Evolutionary conservation across 2,329 filamentous ascomycete species (phyloP).

Genomic region (Claviceps sp.): DNA sequence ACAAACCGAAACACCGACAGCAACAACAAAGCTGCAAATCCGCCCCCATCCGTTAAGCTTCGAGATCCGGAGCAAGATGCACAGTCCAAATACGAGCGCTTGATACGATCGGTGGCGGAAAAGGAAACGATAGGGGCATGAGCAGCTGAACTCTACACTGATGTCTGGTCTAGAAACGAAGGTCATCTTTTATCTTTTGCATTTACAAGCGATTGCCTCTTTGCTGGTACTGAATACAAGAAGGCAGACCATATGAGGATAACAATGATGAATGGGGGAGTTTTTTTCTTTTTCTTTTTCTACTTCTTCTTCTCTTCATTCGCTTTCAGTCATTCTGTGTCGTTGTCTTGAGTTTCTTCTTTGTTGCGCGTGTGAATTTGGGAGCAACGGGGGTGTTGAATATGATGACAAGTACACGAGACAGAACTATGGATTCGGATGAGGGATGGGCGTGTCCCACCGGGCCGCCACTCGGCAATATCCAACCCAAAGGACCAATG

Average conservation of each 20-base stretch:
- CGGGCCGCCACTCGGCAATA: no score
- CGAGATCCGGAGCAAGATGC: conserved; percentile 23
- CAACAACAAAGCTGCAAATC: conserved; percentile 5
- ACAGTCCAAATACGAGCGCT: conserved; percentile 22
- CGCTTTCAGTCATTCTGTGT: not conserved
- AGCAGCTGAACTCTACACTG: not conserved
- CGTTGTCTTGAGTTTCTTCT: not conserved
- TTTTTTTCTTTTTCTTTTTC: not conserved
- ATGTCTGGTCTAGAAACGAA: no score
- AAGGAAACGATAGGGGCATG: conserved; percentile 17
- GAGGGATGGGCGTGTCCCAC: no score
- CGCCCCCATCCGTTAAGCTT: conserved; percentile 11
- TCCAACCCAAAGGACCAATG: no score
- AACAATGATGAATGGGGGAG: not conserved
- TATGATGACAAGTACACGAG: no score
- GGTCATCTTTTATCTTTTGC: not conserved
- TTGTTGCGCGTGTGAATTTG: not conserved
- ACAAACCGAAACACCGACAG: conserved; percentile 5
- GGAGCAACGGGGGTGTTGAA: no score
- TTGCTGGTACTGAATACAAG: not conserved
- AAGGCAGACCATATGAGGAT: not conserved
- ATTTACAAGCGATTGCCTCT: not conserved
- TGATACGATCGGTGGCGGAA: conserved; percentile 23
- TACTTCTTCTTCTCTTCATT: not conserved
- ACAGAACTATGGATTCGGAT: no score